Base-by-base conservation (phyloP, 2,329 filamentous ascomycete genomes). In the Hymenotorrendiella dingleyae region DNA sequence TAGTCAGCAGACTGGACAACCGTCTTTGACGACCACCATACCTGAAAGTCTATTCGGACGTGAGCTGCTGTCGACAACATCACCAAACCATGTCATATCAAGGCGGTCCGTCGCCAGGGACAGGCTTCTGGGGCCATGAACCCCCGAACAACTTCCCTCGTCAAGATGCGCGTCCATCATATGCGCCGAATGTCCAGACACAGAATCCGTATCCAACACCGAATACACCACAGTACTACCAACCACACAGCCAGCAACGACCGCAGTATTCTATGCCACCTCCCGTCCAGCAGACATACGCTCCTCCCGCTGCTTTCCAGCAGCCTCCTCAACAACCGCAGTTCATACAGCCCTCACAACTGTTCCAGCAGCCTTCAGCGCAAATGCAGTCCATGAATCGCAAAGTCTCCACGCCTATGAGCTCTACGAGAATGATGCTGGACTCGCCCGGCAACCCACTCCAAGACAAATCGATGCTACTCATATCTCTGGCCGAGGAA, bases 401-500 rank as follows among this genome's bases (percentile, higher is more conserved):
- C 10, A 43, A 17, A 5, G 22, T 34, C n/a, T 30, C 40, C 26
- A 45, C 40, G 6, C 30, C 45, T 21, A 42, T 24, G 7, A 32
- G 30, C 27, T 24, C 43, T 9, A 19, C 41, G 19, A 43, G 42
- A 43, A 48, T 51, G 22, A 24, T 41, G 3, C 35, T n/a, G n/a
- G n/a, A 42, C 9, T 23, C 35, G 10, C 35, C 38, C 23, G 22
- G 38, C 23, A 28, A 36, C 14, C 44, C 42, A 12, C 40, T 46
- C 27, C 43, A 47, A 9, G 54, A 61, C 36, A 47, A 40, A 17
- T 48, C 53, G 9, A 53, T 43, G 33, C 50, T 89, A 7, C 68
- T 90, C 44, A 68, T 87, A 6, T 76, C 75, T n/a, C 70, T 88
- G 11, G 84, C 84, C 2, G 84, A 91, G 54, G 84, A 91, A 52